Conservation (phyloP, 179 eudicot genomes). For the Patellifolia procumbens region DNA sequence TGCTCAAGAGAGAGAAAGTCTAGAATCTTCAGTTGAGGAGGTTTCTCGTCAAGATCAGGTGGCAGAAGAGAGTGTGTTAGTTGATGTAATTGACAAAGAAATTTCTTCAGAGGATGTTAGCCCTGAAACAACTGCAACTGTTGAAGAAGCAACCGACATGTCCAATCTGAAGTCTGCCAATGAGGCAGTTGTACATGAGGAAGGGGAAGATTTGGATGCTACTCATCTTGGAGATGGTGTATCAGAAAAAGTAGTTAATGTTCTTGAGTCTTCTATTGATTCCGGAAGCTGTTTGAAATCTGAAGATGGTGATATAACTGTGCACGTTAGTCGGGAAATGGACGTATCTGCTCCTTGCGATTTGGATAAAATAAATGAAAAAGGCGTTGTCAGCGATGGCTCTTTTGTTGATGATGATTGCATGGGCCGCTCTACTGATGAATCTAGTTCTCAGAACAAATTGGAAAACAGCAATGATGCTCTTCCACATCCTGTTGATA, state of each 20-base stretch:
- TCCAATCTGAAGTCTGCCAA: conserved; percentile 2
- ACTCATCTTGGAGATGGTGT: conserved; percentile 12
- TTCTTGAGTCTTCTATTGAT: conserved; percentile 27
- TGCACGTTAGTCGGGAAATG: conserved; percentile 12
- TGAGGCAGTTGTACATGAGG: conserved; percentile 12
- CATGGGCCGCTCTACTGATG: conserved; percentile 16
- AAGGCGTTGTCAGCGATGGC: neutral
- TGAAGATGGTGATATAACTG: conserved; percentile 8
- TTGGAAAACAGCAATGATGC: conserved; percentile 24
- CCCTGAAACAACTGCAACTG: conserved; percentile 14
- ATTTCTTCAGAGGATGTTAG: conserved; percentile 16
- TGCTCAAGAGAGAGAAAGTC: conserved; percentile 19
- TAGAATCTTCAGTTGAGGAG: conserved; percentile 27
- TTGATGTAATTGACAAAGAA: conserved; percentile 24
- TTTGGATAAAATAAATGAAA: conserved; percentile 11
- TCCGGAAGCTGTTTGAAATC: conserved; percentile 25
- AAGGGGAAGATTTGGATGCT: conserved; percentile 4
- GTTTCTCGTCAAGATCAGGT: conserved; percentile 23
- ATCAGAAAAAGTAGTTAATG: conserved; percentile 23
- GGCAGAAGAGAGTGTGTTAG: conserved; percentile 17
- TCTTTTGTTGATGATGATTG: conserved; percentile 14
- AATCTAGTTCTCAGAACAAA: conserved; percentile 18
- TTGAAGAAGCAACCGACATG: conserved; percentile 21
- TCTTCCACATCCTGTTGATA: conserved; percentile 21
- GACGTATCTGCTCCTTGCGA: conserved; percentile 26